Evolutionary conservation across 176 grass and related monocot genomes (phyloP).

Genomic region (Phyllostachys edulis): DNA sequence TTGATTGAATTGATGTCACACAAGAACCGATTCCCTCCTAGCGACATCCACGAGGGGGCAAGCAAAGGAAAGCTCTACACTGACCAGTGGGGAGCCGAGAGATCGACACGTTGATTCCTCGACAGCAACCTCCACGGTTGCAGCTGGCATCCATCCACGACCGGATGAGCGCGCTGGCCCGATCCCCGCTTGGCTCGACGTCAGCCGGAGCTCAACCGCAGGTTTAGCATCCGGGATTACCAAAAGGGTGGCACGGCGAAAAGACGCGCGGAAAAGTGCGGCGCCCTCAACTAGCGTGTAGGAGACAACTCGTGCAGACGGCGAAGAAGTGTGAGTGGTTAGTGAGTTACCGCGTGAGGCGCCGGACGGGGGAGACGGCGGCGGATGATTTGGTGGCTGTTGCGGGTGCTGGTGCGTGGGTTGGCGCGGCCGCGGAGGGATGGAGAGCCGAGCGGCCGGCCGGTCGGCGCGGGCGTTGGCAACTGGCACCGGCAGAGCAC

Average conservation of each 20-base stretch:
- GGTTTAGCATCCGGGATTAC: slow-evolving; percentile 32
- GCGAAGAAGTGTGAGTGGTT: not conserved
- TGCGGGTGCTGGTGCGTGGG: not conserved
- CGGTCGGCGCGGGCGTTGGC: not conserved
- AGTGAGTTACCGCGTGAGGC: not conserved
- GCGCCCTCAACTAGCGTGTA: not conserved
- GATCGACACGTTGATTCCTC: slow-evolving; percentile 44
- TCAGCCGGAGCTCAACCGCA: slow-evolving; percentile 20
- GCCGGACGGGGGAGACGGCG: not conserved
- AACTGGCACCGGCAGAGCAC: not conserved
- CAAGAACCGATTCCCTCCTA: slow-evolving; percentile 40
- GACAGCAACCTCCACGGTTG: slow-evolving; percentile 36
- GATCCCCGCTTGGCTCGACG: slow-evolving; percentile 38
- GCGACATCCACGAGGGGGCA: slow-evolving; percentile 29
- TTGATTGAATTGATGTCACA: slow-evolving; percentile 35
- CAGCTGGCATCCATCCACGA: slow-evolving; percentile 16
- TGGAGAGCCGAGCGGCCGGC: not conserved
- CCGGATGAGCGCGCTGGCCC: slow-evolving; percentile 32
- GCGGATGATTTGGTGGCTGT: not conserved
- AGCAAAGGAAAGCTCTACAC: slow-evolving; percentile 27
- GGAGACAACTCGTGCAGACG: not conserved
- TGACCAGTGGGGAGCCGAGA: slow-evolving; percentile 10
- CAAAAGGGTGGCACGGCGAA: slow-evolving; percentile 11
- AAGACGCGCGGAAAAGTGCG: not conserved
- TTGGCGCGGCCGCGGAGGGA: not conserved